Percentiles rank a stretch among this genome's conserved stretches.
Evolutionary conservation across 345 rosid genomes (phyloP).

Genomic region (Eucalyptus viminalis): DNA sequence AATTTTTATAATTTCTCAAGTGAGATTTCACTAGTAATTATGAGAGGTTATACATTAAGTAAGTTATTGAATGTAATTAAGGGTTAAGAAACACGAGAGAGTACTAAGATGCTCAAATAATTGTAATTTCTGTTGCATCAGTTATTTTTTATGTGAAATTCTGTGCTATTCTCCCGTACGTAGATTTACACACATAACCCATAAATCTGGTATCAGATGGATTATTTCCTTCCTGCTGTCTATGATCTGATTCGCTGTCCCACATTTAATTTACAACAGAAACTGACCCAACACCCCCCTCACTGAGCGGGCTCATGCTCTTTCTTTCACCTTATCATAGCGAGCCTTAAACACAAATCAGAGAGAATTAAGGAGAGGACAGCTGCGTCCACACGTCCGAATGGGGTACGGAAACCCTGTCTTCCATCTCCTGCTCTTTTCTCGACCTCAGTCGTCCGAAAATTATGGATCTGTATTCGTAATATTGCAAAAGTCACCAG

Average conservation of each 20-base stretch:
- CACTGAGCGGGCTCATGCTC: background rate
- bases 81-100: background rate
- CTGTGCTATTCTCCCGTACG: no score
- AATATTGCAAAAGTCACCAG: background rate
- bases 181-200: no score
- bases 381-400: background rate
- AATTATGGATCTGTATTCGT: background rate
- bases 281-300: background rate
- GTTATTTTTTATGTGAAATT: no score
- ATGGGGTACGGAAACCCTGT: no score
- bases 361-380: background rate
- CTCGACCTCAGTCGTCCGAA: background rate
- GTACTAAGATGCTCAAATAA: background rate
- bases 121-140: no score
- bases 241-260: no score
- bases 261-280: no score
- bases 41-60: no score
- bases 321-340: background rate
- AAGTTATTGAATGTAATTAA: background rate
- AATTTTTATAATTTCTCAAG: background rate
- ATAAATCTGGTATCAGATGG: no score
- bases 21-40: no score
- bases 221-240: no score
- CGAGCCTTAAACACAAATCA: background rate
- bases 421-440: background rate